Percentiles rank a stretch among this genome's conserved stretches.
Evolutionary conservation across 257 asterid species (phyloP).

Genomic region (Cinchona pubescens): DNA sequence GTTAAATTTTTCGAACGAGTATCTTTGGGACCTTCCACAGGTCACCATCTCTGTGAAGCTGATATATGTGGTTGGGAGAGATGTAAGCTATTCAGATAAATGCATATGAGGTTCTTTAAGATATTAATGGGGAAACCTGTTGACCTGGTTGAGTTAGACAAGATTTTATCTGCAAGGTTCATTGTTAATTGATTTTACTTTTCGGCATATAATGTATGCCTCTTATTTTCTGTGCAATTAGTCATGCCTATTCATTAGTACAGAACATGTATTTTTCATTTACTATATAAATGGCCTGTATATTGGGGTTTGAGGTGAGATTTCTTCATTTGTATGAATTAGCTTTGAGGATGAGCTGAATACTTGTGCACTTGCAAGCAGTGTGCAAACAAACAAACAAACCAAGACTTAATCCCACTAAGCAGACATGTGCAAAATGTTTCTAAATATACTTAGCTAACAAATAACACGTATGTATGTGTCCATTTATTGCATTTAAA

Average conservation of each 20-base stretch:
- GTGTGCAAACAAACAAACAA: no score
- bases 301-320: background rate
- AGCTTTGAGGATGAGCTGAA: background rate
- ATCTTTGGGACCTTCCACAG: background rate
- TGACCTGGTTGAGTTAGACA: background rate
- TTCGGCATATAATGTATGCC: no score
- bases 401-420: no score
- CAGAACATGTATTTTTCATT: no score
- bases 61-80: background rate
- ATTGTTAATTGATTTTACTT: no score
- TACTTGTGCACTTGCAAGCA: background rate
- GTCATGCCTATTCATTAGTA: background rate
- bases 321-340: background rate
- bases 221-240: background rate
- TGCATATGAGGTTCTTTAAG: background rate
- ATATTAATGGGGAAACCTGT: background rate
- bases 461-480: background rate
- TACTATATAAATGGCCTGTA: background rate
- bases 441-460: no score
- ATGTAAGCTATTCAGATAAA: background rate
- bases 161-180: background rate
- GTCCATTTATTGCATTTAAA: background rate
- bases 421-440: no score
- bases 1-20: background rate
- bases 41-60: background rate